Base-by-base conservation (phyloP, 768 basidiomycete species). In the Macrocybe gigantea region DNA sequence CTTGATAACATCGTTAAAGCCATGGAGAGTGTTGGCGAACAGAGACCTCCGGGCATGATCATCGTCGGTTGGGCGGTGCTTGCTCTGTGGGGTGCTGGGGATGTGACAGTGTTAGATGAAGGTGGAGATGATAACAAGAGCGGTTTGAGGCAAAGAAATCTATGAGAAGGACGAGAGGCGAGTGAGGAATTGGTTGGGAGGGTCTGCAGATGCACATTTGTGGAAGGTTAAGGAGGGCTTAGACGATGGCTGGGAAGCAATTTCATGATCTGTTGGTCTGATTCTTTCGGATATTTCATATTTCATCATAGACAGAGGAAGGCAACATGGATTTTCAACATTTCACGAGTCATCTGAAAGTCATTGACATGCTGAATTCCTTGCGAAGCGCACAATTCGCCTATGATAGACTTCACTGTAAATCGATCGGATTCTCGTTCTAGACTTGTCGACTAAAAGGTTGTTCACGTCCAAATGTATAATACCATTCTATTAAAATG, bases 41-140 rank as follows among this genome's bases (percentile, higher is more conserved):
- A 98, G 63, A 69, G 94, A 33, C 93, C 94, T 12, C 96, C 96
- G 0, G 96, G 93, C 7, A 93, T 99, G 88, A 87, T 98, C 62
- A 75, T 97, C 31, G 75, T 99, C 55, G 96, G 96, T 2, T 99
- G 94, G 94, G 77, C 85, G 2, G 86, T 88, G 7, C 62, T 93
- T 52, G 83, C 87, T 35, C 66, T 98, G 39, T 83, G 87, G 64
- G 83, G 79, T 0, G 58, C 65, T 46, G 91, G 92, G 0, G 82
- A 92, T 54, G 74, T 86, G 15, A 71, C 69, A 7, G 77, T 94
- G 2, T 68, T 96, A 41, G 85, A 88, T 50, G 78, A 79, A 5
- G 73, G 64, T 5, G 75, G 64, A 0, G 72, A 67, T 32, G 22
- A 22, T 22, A 22, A 22, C 22, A 22, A 22, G 22, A 22, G 22